Percentiles rank a stretch among this genome's conserved stretches.
Conservation (phyloP, 2,329 filamentous ascomycete species). For the Alternaria longipes region DNA sequence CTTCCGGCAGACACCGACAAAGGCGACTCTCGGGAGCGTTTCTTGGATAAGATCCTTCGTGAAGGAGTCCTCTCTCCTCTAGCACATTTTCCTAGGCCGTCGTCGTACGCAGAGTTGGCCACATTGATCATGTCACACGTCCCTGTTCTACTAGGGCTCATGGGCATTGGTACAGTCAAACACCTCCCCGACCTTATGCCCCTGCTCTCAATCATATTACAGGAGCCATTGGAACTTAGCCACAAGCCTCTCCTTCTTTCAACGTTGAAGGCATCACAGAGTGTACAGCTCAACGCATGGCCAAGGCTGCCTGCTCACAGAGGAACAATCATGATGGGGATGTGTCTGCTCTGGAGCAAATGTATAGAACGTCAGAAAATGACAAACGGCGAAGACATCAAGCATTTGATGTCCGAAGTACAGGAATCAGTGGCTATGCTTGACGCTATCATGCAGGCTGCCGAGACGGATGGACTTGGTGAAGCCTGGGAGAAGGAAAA, state of each 20-base stretch:
- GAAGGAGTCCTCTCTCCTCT: constrained; percentile 56
- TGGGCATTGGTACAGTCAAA: constrained; percentile 71
- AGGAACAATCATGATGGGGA: constrained; percentile 69
- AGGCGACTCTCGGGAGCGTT: constrained; percentile 23
- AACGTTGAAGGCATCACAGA: constrained; percentile 64
- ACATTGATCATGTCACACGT: constrained; percentile 65
- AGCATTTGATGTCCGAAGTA: constrained; percentile 26
- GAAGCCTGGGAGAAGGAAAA: constrained; percentile 30
- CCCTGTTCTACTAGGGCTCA: constrained; percentile 59
- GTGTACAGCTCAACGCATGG: constrained; percentile 71
- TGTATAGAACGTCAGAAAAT: constrained; percentile 34
- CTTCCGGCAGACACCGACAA: constrained; percentile 18
- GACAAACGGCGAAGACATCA: constrained; percentile 22
- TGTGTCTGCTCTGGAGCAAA: constrained; percentile 55
- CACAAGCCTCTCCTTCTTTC: constrained; percentile 64
- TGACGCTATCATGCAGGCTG: constrained; percentile 31
- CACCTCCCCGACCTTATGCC: constrained; percentile 76
- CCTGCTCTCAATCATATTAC: constrained; percentile 70
- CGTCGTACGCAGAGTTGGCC: constrained; percentile 66
- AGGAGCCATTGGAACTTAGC: constrained; percentile 72
- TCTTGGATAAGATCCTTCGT: constrained; percentile 57
- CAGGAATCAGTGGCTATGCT: constrained; percentile 41
- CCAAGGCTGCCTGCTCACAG: constrained; percentile 71
- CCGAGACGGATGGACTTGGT: constrained; percentile 19
- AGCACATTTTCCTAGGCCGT: constrained; percentile 61